Conservation (phyloP, 306 rosid species). For the Argentina anserina region DNA sequence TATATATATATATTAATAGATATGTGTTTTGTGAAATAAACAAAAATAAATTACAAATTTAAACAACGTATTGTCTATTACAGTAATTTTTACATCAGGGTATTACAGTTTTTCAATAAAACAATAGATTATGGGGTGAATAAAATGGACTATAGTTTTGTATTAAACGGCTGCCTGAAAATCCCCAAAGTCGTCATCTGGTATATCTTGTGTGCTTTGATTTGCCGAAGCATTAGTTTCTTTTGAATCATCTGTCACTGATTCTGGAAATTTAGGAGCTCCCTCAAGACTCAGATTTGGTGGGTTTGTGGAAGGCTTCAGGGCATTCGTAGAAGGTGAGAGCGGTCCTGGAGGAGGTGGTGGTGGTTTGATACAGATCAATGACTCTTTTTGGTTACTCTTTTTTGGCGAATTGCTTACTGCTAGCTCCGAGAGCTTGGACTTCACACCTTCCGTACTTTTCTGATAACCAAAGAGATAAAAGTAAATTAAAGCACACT, state of each 20-base stretch:
- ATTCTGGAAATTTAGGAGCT: slow-evolving; percentile 26
- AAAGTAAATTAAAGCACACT: slow-evolving; percentile 6
- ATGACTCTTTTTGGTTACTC: slow-evolving; percentile 46
- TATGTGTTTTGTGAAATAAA: too few relatives aligned
- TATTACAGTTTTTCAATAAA: too few relatives aligned
- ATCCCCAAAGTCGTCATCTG: slow-evolving; percentile 92
- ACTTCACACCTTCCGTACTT: slow-evolving; percentile 48
- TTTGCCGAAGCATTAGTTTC: slow-evolving; percentile 32
- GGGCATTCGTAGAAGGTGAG: slow-evolving; percentile 43
- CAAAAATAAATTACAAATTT: too few relatives aligned
- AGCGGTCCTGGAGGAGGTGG: slow-evolving; percentile 82
- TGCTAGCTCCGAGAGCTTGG: slow-evolving; percentile 60
- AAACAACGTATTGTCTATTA: too few relatives aligned
- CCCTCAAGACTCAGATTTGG: slow-evolving; percentile 49
- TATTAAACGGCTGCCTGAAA: slow-evolving; percentile 79
- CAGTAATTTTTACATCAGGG: too few relatives aligned
- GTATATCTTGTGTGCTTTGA: slow-evolving; percentile 41
- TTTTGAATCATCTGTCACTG: slow-evolving; percentile 34
- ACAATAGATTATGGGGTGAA: too few relatives aligned
- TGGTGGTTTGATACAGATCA: slow-evolving; percentile 56
- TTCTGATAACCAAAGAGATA: slow-evolving; percentile 43
- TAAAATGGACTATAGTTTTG: too few relatives aligned
- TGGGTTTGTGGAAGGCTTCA: slow-evolving; percentile 39
- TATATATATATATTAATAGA: too few relatives aligned
- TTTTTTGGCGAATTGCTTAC: slow-evolving; percentile 45